Base-by-base conservation (phyloP, 768 basidiomycete species). In the Steccherinum ochraceum region DNA sequence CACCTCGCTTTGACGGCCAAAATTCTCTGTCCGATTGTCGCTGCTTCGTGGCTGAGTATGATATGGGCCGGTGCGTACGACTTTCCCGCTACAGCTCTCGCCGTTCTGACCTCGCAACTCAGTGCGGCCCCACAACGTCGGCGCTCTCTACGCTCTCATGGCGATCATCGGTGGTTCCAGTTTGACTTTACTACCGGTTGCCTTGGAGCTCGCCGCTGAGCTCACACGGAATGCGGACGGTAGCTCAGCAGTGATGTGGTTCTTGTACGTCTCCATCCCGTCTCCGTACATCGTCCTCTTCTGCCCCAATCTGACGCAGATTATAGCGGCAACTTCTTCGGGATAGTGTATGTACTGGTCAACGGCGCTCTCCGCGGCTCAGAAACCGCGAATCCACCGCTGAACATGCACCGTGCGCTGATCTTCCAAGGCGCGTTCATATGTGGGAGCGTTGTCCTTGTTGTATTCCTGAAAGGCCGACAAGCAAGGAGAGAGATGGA, bases 221-320 rank as follows among this genome's bases (percentile, higher is more conserved):
- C 62, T 92, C 19, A 89, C 89, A 5, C 74, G 86, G 51, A 90
- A 89, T 59, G 78, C 89, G 1, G 86, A 89, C 51, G 81, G 78
- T 1, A 89, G 87, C 52, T 76, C 88, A 0, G 84, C 89, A 0
- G 62, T 89, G 23, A 59, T 92, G 20, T 93, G 89, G 89, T 83
- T 82, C 66, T 68, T 71, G 84, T 88, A 61, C 51, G 83, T 72
- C 13, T 16, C 11, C 19, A 5, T 43, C 41, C 21, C 20, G 4
- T 42, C 25, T 57, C 51, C 16, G 30, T 48, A 24, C 12, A 42
- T 20, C 3, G 24, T 21, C n/a, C n/a, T 30, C 10, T 40, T 26
- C 25, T 58, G 39, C 44, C 20, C 24, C 47, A 21, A 45, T 42
- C 45, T 12, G 7, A 21, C 45, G 49, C 12, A 12, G 21, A 13